A percentile compares a stretch with the other conserved stretches of the same genome.
Conservation (phyloP, 1,284 basidiomycete species). For the Ceratobasidium sp. region DNA sequence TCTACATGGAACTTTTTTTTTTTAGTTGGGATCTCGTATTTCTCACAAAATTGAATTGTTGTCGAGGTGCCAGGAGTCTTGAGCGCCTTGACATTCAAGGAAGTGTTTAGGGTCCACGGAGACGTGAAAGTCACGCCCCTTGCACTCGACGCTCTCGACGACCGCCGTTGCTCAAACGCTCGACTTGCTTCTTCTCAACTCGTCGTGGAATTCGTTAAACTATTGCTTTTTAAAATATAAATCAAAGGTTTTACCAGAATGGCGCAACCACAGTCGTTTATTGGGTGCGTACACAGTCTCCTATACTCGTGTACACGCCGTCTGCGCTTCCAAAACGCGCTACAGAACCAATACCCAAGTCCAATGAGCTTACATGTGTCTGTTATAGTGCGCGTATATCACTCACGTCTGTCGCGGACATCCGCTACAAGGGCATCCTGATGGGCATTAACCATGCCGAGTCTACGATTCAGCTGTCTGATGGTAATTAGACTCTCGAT, state of each 20-base stretch:
- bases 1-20: too few relatives aligned
- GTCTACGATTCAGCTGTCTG: constrained; percentile 85
- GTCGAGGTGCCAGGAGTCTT: constrained; percentile 31
- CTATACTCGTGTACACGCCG: neutral
- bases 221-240: neutral
- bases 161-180: constrained; percentile 6
- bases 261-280: constrained; percentile 38
- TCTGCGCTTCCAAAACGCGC: neutral
- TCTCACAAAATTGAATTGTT: neutral
- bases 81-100: neutral
- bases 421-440: constrained; percentile 85
- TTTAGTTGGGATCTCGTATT: too few relatives aligned
- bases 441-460: constrained; percentile 82
- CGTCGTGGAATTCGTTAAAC: neutral
- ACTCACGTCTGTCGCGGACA: constrained; percentile 88
- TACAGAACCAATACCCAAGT: neutral
- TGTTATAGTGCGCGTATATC: constrained; percentile 60
- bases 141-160: constrained; percentile 11
- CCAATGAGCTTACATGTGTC: neutral
- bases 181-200: neutral
- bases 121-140: constrained; percentile 29
- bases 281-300: constrained; percentile 36
- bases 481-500: constrained; percentile 60
- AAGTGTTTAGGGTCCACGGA: constrained; percentile 31
- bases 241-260: constrained; percentile 8